phyloP scores from a whole-genome alignment of 1,284 basidiomycete genomes.

The Omphalotus olearius region DNA sequence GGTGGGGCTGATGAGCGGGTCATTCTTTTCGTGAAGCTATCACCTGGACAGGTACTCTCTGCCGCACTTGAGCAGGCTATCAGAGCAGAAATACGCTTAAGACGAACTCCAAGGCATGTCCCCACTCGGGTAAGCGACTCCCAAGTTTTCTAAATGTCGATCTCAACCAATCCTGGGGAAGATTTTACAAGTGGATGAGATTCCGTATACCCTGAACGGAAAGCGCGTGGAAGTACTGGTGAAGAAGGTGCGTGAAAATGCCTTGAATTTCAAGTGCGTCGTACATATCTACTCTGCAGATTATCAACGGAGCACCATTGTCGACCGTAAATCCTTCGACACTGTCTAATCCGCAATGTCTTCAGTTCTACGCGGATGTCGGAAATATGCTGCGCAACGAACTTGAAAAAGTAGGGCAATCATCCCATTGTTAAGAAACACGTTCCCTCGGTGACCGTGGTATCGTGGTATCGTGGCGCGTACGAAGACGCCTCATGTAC shows the following conservation, averaged over 20 bases:
- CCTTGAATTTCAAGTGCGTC: constrained; percentile 15
- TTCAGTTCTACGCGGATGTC: constrained; percentile 58
- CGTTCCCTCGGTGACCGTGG: no score
- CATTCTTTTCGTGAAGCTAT: constrained; percentile 76
- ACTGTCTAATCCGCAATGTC: constrained; percentile 71
- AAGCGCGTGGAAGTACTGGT: constrained; percentile 84
- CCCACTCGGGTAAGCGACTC: constrained; percentile 52
- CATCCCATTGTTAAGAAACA: no score
- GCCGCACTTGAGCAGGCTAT: constrained; percentile 53
- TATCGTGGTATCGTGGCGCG: no score
- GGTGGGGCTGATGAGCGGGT: constrained; percentile 79
- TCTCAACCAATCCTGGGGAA: constrained; percentile 21
- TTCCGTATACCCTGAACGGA: constrained; percentile 84
- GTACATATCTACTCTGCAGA: constrained; percentile 34
- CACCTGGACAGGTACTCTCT: constrained; percentile 46
- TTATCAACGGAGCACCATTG: constrained; percentile 78
- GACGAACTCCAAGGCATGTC: constrained; percentile 72
- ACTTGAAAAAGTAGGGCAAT: constrained; percentile 14
- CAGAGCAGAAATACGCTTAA: constrained; percentile 57
- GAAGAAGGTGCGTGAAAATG: constrained; percentile 57
- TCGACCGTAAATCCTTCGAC: constrained; percentile 74
- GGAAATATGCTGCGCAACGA: constrained; percentile 49
- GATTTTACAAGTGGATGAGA: constrained; percentile 68
- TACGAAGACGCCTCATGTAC: no score
- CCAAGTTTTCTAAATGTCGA: constrained; percentile 14